phyloP scores from a whole-genome alignment of 2,329 filamentous ascomycete species.

The Aphanocladium album region DNA sequence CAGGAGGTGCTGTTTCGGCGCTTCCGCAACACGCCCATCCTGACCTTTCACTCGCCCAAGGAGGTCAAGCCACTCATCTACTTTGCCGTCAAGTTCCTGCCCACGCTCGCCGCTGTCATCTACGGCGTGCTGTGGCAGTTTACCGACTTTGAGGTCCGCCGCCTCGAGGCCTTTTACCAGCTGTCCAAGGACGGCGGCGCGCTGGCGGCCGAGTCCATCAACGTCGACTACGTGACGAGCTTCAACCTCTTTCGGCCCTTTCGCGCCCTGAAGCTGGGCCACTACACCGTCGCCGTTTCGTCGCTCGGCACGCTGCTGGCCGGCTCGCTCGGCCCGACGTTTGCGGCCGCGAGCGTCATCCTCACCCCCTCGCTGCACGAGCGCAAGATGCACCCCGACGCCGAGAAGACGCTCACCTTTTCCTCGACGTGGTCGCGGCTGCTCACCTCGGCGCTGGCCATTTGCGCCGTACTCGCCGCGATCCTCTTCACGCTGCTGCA shows the following conservation, averaged over 20 bases:
- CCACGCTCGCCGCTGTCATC: conserved; percentile 55
- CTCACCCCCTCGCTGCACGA: conserved; percentile 48
- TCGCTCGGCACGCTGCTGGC: conserved; percentile 61
- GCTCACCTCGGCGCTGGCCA: conserved; percentile 49
- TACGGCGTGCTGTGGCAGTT: conserved; percentile 64
- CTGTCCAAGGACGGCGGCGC: conserved; percentile 57
- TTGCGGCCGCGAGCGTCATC: conserved; percentile 58
- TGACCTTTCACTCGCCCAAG: conserved; percentile 44
- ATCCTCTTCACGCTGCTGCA: conserved; percentile 57
- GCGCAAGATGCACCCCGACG: conserved; percentile 36
- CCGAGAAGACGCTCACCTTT: conserved; percentile 51
- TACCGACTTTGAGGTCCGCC: conserved; percentile 60
- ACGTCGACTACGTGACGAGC: conserved; percentile 68
- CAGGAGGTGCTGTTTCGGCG: conserved; percentile 53
- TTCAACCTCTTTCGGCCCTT: conserved; percentile 62
- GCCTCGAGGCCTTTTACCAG: conserved; percentile 63
- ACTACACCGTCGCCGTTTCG: conserved; percentile 64
- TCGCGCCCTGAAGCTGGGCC: conserved; percentile 54
- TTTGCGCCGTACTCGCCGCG: conserved; percentile 54
- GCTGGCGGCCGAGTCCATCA: conserved; percentile 60
- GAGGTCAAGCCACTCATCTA: conserved; percentile 49
- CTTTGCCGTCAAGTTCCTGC: conserved; percentile 59
- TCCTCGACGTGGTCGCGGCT: conserved; percentile 56
- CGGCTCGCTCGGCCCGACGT: conserved; percentile 63
- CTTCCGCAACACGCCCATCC: conserved; percentile 40